Percentiles rank a stretch among this genome's conserved stretches.
phyloP scores from a whole-genome alignment of 495 filamentous ascomycete genomes.

The Penicillium macrosclerotiorum region DNA sequence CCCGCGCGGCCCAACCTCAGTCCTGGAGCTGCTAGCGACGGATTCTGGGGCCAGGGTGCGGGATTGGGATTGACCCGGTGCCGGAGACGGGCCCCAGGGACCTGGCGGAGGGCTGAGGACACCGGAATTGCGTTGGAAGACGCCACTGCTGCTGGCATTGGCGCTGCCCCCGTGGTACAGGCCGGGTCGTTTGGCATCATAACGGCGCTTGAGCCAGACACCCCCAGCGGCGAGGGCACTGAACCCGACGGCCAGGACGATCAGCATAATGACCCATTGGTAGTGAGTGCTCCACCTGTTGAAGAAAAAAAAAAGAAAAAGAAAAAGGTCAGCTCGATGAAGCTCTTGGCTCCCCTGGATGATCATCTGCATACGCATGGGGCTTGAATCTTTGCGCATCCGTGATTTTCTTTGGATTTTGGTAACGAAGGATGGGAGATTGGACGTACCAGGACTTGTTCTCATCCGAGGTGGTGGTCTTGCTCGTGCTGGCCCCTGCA shows the following conservation, averaged over 20 bases:
- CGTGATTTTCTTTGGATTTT: too few species aligned
- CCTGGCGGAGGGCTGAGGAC: slow-evolving; percentile 9
- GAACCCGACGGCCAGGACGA: slow-evolving; percentile 50
- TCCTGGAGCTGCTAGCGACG: slow-evolving; percentile 33
- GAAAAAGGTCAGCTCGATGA: too few species aligned
- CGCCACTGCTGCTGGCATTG: slow-evolving; percentile 17
- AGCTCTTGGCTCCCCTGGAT: too few species aligned
- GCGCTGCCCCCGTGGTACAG: slow-evolving; percentile 33
- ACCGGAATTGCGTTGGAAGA: slow-evolving; percentile 13
- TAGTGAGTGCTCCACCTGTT: slow-evolving; percentile 51
- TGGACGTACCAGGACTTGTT: slow-evolving; percentile 28
- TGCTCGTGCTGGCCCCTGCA: slow-evolving; percentile 2
- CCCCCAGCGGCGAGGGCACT: slow-evolving; percentile 31
- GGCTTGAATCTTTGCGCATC: too few species aligned
- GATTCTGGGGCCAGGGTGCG: slow-evolving; percentile 13
- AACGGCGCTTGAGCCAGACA: slow-evolving; percentile 47
- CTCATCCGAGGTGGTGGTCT: slow-evolving; percentile 4
- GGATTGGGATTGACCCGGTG: background rate
- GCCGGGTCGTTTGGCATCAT: slow-evolving; percentile 41
- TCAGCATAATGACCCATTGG: slow-evolving; percentile 54
- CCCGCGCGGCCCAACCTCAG: slow-evolving; percentile 21
- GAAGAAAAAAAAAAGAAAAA: background rate
- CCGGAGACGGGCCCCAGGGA: background rate
- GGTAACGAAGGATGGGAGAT: background rate
- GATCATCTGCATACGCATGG: too few species aligned